Base-by-base conservation (phyloP, 768 basidiomycete species). In the Dacryopinax spathularia region DNA sequence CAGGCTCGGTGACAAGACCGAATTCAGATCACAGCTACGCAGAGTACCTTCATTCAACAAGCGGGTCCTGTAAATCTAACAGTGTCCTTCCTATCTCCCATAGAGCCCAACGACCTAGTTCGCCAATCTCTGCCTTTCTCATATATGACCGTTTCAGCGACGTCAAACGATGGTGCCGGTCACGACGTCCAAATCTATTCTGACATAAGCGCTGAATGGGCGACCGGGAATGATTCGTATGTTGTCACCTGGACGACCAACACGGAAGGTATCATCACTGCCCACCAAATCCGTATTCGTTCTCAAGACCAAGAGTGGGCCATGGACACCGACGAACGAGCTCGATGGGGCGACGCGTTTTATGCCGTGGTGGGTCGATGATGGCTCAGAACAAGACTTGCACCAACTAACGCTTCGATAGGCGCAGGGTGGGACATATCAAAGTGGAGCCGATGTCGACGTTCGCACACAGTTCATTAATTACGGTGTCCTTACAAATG, bases 61-160 rank as follows among this genome's bases (percentile, higher is more conserved):
- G 84, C 87, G 1, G 87, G 86, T 2, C 80, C 82, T 1, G 75
- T 88, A 16, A 82, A 85, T 66, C 66, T 87, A 34, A 82, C 82
- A 13, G 79, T 82, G 15, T 82, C 76, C 2, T 87, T 88, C 69
- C 72, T 86, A 36, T 86, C 84, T 66, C 85, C 85, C 4, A 81
- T 88, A 16, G 85, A 76, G 74, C 75, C 76, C 0, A 68, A 69
- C 20, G 84, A 86, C 69, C 75, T 84, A 13, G 78, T 81, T 39
- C 82, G 81, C 68, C 84, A 84, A 70, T 85, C 84, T 2, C 77
- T 80, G 18, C 84, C 86, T 0, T 82, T 84, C 66, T 73, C 82
- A 0, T 84, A 85, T 66, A 75, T 84, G 73, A 72, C 80, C 4
- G 75, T 84, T 15, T 78, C 78, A 1, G 81, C 74, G 31, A 72